Evolutionary conservation across 139 green algal species (phyloP), one percentile per base, ranked within the genome.

Genomic region (Chlamydomonas schloesseri): DNA sequence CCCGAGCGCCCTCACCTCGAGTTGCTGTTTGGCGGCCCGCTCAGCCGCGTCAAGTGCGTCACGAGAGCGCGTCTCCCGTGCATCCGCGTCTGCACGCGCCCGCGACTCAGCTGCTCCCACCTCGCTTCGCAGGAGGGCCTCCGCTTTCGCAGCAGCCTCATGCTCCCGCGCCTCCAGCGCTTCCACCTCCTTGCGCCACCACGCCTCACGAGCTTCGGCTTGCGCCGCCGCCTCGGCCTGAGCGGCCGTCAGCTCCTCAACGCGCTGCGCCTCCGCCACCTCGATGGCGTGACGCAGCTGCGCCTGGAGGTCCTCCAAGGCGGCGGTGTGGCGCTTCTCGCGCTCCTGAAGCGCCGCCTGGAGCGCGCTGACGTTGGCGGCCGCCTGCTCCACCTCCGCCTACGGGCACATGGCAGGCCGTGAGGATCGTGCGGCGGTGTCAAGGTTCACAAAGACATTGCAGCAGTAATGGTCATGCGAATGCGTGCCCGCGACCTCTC

Each of bases 221-320:
- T 88, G 75, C 28, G 80, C 46, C 34, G 86, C 60, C 46, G 84
- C 65, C 21, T 69, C 42, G 17, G 77, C 65, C 3, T 78, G 64
- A 0, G 71, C n/a, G 18, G 81, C 70, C 60, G 69, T 33, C 3
- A 34, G 17, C 28, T 77, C 67, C 29, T 82, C 69, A 11, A 71
- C 50, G 1, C 29, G 29, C 14, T 65, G 57, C 79, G 10, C 37
- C 55, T 65, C 81, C 3, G 71, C 64, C 5, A 33, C 31, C 50
- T 77, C 64, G 3, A 86, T 18, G 46, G 71, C 68, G 24, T 77
- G 31, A 5, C 46, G 67, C n/a, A 89, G 71, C n/a, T 71, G 71
- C n/a, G 23, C 28, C 34, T 82, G 57, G 21, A 15, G 47, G 1
- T 26, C 42, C 3, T 78, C 82, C 11, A 64, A n/a, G n/a, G 67